Conservation (phyloP, 805 yeast species). For the Ogataea nonfermentans region DNA sequence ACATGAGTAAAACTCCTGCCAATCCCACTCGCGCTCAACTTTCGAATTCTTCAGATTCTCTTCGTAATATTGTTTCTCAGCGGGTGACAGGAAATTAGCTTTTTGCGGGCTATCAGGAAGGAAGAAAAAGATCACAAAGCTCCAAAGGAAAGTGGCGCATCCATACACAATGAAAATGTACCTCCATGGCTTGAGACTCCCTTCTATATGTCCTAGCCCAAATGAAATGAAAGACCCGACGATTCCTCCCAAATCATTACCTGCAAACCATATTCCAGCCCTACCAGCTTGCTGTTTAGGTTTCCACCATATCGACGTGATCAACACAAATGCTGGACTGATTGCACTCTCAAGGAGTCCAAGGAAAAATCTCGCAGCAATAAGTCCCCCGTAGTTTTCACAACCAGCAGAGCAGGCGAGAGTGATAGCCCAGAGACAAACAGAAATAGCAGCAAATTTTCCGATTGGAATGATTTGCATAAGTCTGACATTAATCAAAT, state of each 20-base stretch:
- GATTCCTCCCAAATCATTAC: slow-evolving; percentile 46
- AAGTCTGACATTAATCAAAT: slow-evolving; percentile 44
- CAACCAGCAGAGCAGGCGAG: slow-evolving; percentile 48
- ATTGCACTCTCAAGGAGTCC: slow-evolving; percentile 54
- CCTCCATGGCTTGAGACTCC: slow-evolving; percentile 55
- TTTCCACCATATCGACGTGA: slow-evolving; percentile 60
- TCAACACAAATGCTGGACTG: slow-evolving; percentile 54
- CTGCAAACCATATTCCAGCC: slow-evolving; percentile 43
- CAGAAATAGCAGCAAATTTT: slow-evolving; percentile 45
- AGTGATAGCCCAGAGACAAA: slow-evolving; percentile 66
- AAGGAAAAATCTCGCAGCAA: slow-evolving; percentile 46
- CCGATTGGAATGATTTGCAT: slow-evolving; percentile 60
- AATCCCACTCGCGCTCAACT: slow-evolving; percentile 55
- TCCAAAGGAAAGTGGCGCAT: slow-evolving; percentile 44
- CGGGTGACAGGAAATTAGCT: slow-evolving; percentile 42
- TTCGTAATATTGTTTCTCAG: slow-evolving; percentile 45
- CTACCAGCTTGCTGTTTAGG: slow-evolving; percentile 41
- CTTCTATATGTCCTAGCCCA: slow-evolving; percentile 44
- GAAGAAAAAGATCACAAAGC: slow-evolving; percentile 30
- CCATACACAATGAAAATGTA: slow-evolving; percentile 62
- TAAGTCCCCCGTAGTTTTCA: slow-evolving; percentile 42
- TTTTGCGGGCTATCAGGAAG: slow-evolving; percentile 47
- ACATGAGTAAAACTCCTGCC: slow-evolving; percentile 52
- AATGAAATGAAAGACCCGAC: slow-evolving; percentile 53
- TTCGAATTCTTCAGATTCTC: slow-evolving; percentile 53